Base-by-base conservation (phyloP, 345 rosid species). In the Moricandia arvensis region DNA sequence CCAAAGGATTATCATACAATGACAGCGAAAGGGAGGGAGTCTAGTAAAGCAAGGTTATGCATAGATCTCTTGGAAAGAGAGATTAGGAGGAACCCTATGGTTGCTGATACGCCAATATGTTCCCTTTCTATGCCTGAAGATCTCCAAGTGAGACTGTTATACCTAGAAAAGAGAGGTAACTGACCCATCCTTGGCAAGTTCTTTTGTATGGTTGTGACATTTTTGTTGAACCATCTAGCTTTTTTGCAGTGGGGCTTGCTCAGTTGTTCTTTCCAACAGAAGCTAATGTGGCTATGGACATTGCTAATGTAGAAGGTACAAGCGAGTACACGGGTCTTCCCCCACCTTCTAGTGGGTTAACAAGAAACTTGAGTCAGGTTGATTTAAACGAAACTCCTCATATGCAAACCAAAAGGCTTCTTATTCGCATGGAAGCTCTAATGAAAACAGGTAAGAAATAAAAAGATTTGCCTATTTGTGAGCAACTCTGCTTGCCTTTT, bases 261-360 rank as follows among this genome's bases (percentile, higher is more conserved):
- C 86, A 85, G 66, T 73, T 92, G 54, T 81, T 95, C 78, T 95
- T 95, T 82, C 99, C 99, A 24, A 77, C 87, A 24, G 98, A 95
- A 84, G 98, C 99, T 63, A 90, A 89, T 86, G 81, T 95, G 66
- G 99, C 96, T 54, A 90, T 92, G 97, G 91, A 92, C 82, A 89
- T 86, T 65, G 99, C 91, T 15, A 78, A 89, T 72, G 89, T 91
- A 63, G 88, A 84, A 84, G 90, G 87, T 75, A 85, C 93, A 53
- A 71, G 78, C 17, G 93, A 88, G 82, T 88, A 85, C 75, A 75
- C 91, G 9, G 93, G 92, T 45, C 75, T 85, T 64, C 71, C 85
- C 69, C 66, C 34, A 5, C 79, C 85, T 47, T 71, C 82, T 59
- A 88, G 81, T 74, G 86, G 87, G 68, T 83, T 89, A 12, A 82